Evolutionary conservation across 1,284 basidiomycete genomes (phyloP).

Genomic region (Ustilago curta): DNA sequence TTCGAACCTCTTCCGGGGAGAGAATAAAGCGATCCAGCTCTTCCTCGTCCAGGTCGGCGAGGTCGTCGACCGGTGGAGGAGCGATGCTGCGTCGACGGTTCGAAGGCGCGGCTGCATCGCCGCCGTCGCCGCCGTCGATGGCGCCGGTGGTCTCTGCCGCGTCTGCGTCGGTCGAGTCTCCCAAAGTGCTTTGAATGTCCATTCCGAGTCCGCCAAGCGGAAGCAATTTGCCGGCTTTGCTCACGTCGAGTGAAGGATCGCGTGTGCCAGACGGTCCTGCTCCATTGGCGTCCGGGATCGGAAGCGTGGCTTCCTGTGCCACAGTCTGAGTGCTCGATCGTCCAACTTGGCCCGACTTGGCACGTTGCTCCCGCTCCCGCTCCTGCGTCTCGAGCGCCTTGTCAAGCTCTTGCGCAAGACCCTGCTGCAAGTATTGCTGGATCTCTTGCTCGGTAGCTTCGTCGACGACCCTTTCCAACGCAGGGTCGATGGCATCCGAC

Average conservation of each 20-base stretch:
- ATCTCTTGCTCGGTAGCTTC: conserved; percentile 63
- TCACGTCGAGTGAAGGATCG: conserved; percentile 37
- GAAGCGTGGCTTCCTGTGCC: conserved; percentile 4
- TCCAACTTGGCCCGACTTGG: conserved; percentile 38
- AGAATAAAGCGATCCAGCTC: conserved; percentile 87
- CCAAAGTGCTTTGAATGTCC: conserved; percentile 45
- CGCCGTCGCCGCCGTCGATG: conserved; percentile 35
- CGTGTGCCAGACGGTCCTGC: conserved; percentile 26
- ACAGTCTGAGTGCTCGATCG: background rate
- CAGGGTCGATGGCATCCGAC: conserved; percentile 41
- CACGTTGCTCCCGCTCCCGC: conserved; percentile 51
- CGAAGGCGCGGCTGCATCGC: conserved; percentile 18
- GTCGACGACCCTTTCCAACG: conserved; percentile 59
- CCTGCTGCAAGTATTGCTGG: conserved; percentile 54
- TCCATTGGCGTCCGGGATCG: conserved; percentile 35
- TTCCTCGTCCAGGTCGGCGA: conserved; percentile 80
- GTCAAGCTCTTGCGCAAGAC: conserved; percentile 54
- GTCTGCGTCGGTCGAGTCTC: conserved; percentile 13
- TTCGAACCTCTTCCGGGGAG: conserved; percentile 84
- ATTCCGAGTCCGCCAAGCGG: conserved; percentile 57
- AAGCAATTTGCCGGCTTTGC: conserved; percentile 44
- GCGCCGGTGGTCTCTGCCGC: conserved; percentile 14
- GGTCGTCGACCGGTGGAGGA: conserved; percentile 41
- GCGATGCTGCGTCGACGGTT: conserved; percentile 17
- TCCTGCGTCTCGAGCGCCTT: conserved; percentile 56